Conservation (phyloP, 805 yeast genomes). For the Spathaspora girioi region DNA sequence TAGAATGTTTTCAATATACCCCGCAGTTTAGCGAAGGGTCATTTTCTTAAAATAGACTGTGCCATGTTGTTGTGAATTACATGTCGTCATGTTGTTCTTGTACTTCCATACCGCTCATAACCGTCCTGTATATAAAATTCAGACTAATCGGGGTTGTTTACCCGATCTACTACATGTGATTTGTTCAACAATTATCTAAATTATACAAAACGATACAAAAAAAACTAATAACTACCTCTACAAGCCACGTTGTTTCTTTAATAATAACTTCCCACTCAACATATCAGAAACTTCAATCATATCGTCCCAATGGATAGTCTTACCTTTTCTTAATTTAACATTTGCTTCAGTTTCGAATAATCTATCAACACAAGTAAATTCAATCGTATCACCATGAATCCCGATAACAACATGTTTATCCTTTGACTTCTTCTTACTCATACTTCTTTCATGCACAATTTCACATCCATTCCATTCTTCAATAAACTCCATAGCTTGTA, state of each 20-base stretch:
- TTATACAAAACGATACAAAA: too few species aligned
- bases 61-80: too few species aligned
- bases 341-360: constrained; percentile 63
- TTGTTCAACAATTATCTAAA: too few species aligned
- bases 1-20: too few species aligned
- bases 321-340: constrained; percentile 60
- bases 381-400: constrained; percentile 61
- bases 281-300: constrained; percentile 60
- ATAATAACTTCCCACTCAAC: constrained; percentile 63
- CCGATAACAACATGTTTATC: constrained; percentile 53
- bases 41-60: too few species aligned
- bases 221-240: background rate
- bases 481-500: constrained; percentile 65
- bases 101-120: too few species aligned
- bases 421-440: background rate
- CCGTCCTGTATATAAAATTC: too few species aligned
- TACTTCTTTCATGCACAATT: background rate
- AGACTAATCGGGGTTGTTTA: too few species aligned
- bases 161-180: too few species aligned
- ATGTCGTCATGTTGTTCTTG: too few species aligned
- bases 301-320: constrained; percentile 64
- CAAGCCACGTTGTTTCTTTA: constrained; percentile 16
- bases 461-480: constrained; percentile 38
- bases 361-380: constrained; percentile 52
- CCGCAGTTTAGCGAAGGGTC: too few species aligned